Evolutionary conservation across 331 rosid species (phyloP).

Genomic region (Rosa hybrid): DNA sequence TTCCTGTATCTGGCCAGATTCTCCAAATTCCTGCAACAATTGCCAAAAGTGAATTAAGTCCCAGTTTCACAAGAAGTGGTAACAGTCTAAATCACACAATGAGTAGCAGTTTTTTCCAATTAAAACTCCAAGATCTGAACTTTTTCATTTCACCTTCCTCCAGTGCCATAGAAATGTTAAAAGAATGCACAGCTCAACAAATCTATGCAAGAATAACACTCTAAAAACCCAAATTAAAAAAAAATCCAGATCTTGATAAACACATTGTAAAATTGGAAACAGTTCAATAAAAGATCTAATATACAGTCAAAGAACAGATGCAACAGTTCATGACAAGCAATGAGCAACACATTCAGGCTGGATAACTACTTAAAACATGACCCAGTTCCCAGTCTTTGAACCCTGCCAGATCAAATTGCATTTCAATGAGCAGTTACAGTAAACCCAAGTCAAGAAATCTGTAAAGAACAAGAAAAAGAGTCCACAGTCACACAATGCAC

Average conservation of each 20-base stretch:
- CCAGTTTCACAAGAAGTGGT: conserved; percentile 4
- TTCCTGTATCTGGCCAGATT: conserved; percentile 27
- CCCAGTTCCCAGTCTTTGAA: conserved; percentile 3
- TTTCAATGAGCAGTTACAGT: background rate
- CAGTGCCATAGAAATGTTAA: background rate
- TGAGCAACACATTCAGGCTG: background rate
- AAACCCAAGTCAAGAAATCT: conserved; percentile 34
- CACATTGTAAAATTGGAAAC: background rate
- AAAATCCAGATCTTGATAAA: conserved; percentile 49
- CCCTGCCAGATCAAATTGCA: conserved; percentile 31
- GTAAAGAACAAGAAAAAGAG: conserved; percentile 26
- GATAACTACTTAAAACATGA: conserved; percentile 18
- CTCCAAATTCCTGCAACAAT: conserved; percentile 64
- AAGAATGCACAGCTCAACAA: conserved; percentile 7
- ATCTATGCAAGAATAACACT: conserved; percentile 12
- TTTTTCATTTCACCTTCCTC: conserved; percentile 5
- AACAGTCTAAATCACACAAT: conserved; percentile 19
- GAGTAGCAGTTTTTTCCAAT: conserved; percentile 1
- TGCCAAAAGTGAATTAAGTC: conserved; percentile 33
- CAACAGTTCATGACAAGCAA: conserved; percentile 22
- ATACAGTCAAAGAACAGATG: conserved; percentile 18
- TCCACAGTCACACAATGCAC: conserved; percentile 34
- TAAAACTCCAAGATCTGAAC: conserved; percentile 17
- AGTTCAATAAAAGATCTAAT: conserved; percentile 32
- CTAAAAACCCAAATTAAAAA: background rate